phyloP scores from a whole-genome alignment of 345 rosid genomes.

The Hibiscus trionum region DNA sequence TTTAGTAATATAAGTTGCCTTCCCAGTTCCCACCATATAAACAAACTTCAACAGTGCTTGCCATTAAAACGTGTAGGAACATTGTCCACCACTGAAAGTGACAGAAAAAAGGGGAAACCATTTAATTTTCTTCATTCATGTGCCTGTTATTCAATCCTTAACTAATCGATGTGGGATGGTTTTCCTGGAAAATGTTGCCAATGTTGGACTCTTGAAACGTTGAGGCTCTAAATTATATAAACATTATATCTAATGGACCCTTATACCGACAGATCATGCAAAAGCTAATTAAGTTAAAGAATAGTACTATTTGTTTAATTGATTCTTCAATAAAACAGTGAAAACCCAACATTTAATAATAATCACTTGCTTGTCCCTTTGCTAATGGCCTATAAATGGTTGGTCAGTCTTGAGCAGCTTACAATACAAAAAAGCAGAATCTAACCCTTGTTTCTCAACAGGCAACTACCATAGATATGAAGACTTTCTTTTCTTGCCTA shows the following conservation, averaged over 20 bases:
- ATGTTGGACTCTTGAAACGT: too few relatives aligned
- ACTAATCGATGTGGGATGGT: too few relatives aligned
- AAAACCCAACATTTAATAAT: neutral
- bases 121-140: too few relatives aligned
- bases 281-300: neutral
- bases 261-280: neutral
- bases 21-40: neutral
- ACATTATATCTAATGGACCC: neutral
- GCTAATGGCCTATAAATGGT: neutral
- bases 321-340: neutral
- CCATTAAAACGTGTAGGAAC: neutral
- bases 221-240: neutral
- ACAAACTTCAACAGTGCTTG: neutral
- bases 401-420: neutral
- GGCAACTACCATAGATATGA: neutral
- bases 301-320: too few relatives aligned
- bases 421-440: neutral
- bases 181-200: too few relatives aligned
- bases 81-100: neutral
- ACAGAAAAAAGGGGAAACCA: neutral
- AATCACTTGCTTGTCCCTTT: constrained; percentile 5
- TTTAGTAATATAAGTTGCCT: neutral
- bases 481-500: neutral
- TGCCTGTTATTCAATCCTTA: too few relatives aligned
- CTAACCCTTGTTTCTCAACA: neutral